Evolutionary conservation across 1,284 basidiomycete species (phyloP).

Genomic region (Ustilago curta): DNA sequence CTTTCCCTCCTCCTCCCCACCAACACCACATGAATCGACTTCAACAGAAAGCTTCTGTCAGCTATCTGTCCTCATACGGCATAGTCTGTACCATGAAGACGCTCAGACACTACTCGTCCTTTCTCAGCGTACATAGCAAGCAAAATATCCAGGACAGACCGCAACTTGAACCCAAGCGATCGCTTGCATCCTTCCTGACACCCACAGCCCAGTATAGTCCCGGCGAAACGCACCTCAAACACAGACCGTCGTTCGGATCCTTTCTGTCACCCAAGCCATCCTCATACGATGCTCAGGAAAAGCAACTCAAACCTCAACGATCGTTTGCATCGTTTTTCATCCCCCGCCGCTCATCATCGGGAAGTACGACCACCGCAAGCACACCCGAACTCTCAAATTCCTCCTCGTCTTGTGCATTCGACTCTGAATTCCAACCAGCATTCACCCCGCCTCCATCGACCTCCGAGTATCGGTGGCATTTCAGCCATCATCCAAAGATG

Average conservation of each 20-base stretch:
- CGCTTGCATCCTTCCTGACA: too few species aligned
- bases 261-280: background rate
- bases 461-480: conserved; percentile 29
- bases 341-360: background rate
- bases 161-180: too few species aligned
- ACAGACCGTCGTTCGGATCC: background rate
- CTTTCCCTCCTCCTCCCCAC: too few species aligned
- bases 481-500: background rate
- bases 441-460: conserved; percentile 9
- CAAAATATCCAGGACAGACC: too few species aligned
- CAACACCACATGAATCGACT: too few species aligned
- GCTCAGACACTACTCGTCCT: too few species aligned
- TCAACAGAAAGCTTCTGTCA: too few species aligned
- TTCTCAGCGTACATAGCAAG: too few species aligned
- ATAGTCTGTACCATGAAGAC: too few species aligned
- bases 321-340: background rate
- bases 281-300: background rate
- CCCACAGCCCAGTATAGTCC: too few species aligned
- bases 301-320: background rate
- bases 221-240: background rate
- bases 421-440: background rate
- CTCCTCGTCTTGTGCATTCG: background rate
- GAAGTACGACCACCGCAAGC: background rate
- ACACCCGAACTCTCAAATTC: background rate
- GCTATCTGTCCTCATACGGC: too few species aligned